phyloP scores from a whole-genome alignment of 768 basidiomycete genomes.

The Psilocybe cyanescens region DNA sequence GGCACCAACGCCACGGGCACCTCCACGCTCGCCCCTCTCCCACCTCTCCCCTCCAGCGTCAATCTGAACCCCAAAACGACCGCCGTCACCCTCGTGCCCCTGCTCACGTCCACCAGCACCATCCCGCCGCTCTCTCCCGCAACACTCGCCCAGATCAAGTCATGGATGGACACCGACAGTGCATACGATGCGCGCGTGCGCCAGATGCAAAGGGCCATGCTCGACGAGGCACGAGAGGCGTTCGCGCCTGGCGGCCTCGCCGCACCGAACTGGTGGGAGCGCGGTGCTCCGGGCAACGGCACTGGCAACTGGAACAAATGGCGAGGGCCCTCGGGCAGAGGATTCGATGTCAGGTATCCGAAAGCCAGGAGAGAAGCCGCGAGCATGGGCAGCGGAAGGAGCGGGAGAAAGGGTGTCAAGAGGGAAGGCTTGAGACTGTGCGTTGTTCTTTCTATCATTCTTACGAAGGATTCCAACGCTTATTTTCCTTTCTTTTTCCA shows the following conservation, averaged over 20 bases:
- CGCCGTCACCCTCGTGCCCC: conserved; percentile 62
- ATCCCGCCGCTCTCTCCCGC: conserved; percentile 56
- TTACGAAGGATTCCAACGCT: conserved; percentile 4
- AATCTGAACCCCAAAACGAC: conserved; percentile 62
- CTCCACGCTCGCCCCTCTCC: conserved; percentile 36
- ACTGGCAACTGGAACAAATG: conserved; percentile 37
- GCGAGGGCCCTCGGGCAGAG: conserved; percentile 41
- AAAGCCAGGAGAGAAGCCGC: conserved; percentile 38
- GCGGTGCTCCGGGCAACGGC: conserved; percentile 39
- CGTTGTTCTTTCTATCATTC: conserved; percentile 38
- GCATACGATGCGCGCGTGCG: conserved; percentile 55
- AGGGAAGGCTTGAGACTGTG: conserved; percentile 79
- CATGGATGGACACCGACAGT: conserved; percentile 68
- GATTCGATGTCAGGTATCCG: conserved; percentile 58
- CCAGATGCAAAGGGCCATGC: conserved; percentile 55
- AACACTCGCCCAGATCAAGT: conserved; percentile 57
- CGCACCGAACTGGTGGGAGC: conserved; percentile 61
- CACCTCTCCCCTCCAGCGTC: conserved; percentile 43
- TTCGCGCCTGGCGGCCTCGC: conserved; percentile 43
- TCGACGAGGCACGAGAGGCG: conserved; percentile 50
- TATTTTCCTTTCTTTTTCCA: conserved; percentile 10
- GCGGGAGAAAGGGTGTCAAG: conserved; percentile 55
- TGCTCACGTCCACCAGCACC: conserved; percentile 49
- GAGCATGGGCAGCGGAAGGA: conserved; percentile 35
- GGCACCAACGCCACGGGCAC: conserved; percentile 15